phyloP scores from a whole-genome alignment of 2,329 filamentous ascomycete genomes.

The Epichloe baconii region DNA sequence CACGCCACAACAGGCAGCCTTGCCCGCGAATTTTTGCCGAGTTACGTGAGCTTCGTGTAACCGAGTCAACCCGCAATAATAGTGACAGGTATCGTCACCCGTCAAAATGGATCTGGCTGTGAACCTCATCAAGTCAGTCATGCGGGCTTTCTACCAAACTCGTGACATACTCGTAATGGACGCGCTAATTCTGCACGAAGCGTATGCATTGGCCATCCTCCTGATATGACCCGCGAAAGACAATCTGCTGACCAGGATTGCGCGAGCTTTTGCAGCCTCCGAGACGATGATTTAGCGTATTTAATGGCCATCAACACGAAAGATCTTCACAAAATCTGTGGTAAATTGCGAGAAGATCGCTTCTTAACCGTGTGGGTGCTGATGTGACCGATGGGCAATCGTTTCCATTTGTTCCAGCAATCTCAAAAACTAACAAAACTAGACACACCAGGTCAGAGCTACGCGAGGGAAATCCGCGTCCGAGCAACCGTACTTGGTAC shows the following conservation, averaged over 20 bases:
- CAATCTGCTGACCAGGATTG: background rate
- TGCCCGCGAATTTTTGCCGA: background rate
- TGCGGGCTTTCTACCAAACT: slow-evolving; percentile 75
- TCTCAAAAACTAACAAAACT: slow-evolving; percentile 28
- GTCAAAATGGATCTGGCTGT: slow-evolving; percentile 42
- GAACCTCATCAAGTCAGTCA: slow-evolving; percentile 73
- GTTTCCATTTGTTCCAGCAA: background rate
- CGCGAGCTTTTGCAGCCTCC: slow-evolving; percentile 48
- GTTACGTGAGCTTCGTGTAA: background rate
- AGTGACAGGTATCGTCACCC: background rate
- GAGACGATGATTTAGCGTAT: slow-evolving; percentile 77
- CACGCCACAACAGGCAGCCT: background rate
- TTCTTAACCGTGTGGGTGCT: slow-evolving; percentile 62
- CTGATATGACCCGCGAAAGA: background rate
- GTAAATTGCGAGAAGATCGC: slow-evolving; percentile 72
- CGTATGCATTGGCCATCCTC: slow-evolving; percentile 36
- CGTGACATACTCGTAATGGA: slow-evolving; percentile 77
- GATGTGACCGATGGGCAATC: background rate
- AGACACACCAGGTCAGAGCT: slow-evolving; percentile 55
- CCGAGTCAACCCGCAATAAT: background rate
- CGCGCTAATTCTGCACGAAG: slow-evolving; percentile 71
- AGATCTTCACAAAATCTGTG: slow-evolving; percentile 80
- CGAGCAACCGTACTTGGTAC: slow-evolving; percentile 84
- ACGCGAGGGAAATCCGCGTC: slow-evolving; percentile 67
- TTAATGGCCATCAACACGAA: slow-evolving; percentile 85